phyloP scores from a whole-genome alignment of 2,329 filamentous ascomycete species.

The Xylaria sp. region DNA sequence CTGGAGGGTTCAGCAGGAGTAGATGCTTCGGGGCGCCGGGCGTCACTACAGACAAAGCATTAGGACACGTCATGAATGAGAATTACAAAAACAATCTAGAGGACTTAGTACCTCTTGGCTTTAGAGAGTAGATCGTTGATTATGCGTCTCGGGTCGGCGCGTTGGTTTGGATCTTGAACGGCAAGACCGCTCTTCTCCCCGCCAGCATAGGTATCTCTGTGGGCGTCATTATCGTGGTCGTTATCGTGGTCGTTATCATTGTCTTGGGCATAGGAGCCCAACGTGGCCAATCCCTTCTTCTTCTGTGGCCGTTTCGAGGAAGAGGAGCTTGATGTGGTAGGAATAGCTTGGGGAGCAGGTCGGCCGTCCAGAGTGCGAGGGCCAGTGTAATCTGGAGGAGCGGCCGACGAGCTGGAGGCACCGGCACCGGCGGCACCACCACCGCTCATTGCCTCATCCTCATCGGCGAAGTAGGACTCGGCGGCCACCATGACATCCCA shows the following conservation, averaged over 20 bases:
- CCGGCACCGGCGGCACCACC: conserved; percentile 58
- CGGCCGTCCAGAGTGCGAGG: conserved; percentile 72
- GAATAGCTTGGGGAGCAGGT: conserved; percentile 61
- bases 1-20: conserved; percentile 63
- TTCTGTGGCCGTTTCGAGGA: conserved; percentile 61
- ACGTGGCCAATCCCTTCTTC: conserved; percentile 70
- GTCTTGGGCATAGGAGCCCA: conserved; percentile 66
- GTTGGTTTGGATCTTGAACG: conserved; percentile 69
- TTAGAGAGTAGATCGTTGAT: conserved; percentile 74
- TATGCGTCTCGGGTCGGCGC: conserved; percentile 65
- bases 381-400: conserved; percentile 63
- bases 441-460: conserved; percentile 58
- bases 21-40: conserved; percentile 64
- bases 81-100: background rate
- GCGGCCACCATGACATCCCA: conserved; percentile 75
- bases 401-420: conserved; percentile 43
- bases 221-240: conserved; percentile 64
- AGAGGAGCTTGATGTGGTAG: conserved; percentile 47
- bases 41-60: conserved; percentile 61
- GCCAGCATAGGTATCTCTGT: conserved; percentile 81
- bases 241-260: conserved; percentile 67
- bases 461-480: conserved; percentile 70
- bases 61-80: conserved; percentile 19
- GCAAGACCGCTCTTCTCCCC: conserved; percentile 84
- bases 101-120: conserved; percentile 64